Percentiles rank a stretch among this genome's conserved stretches.
Evolutionary conservation across 1,139 yeast genomes (phyloP).

Genomic region (Debaryomyces udenii): DNA sequence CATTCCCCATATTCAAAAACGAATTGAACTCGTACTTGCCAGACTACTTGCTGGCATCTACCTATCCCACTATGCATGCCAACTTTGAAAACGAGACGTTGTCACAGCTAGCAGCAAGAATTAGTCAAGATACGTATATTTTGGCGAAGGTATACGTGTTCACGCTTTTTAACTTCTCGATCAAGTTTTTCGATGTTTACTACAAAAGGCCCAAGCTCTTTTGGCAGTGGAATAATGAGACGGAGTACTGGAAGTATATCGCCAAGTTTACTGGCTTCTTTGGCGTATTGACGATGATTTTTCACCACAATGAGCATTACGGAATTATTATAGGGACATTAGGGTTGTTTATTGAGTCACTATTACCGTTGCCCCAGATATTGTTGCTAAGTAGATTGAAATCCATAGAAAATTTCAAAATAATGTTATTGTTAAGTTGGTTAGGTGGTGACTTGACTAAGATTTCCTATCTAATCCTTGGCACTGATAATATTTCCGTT

Average conservation of each 20-base stretch:
- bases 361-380: slow-evolving; percentile 87
- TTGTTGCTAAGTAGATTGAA: slow-evolving; percentile 67
- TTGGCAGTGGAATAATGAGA: slow-evolving; percentile 83
- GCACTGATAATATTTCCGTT: slow-evolving; percentile 67
- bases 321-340: slow-evolving; percentile 67
- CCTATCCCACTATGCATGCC: slow-evolving; percentile 17
- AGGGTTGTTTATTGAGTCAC: slow-evolving; percentile 79
- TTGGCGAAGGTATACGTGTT: slow-evolving; percentile 16
- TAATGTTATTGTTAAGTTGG: slow-evolving; percentile 79
- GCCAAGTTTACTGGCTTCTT: slow-evolving; percentile 46
- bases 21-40: slow-evolving; percentile 32
- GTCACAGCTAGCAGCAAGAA: slow-evolving; percentile 16
- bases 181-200: slow-evolving; percentile 69
- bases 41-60: slow-evolving; percentile 19
- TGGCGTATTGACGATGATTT: slow-evolving; percentile 45
- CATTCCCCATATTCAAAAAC: slow-evolving; percentile 32
- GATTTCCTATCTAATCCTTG: slow-evolving; percentile 68
- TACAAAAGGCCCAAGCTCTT: slow-evolving; percentile 66
- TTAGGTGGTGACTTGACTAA: slow-evolving; percentile 85
- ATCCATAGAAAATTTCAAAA: slow-evolving; percentile 77
- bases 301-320: slow-evolving; percentile 43
- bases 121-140: slow-evolving; percentile 27
- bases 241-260: slow-evolving; percentile 68
- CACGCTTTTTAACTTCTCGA: slow-evolving; percentile 28
- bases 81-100: slow-evolving; percentile 16